Evolutionary conservation across 1,284 basidiomycete genomes (phyloP).

Genomic region (Moniliella sp.): DNA sequence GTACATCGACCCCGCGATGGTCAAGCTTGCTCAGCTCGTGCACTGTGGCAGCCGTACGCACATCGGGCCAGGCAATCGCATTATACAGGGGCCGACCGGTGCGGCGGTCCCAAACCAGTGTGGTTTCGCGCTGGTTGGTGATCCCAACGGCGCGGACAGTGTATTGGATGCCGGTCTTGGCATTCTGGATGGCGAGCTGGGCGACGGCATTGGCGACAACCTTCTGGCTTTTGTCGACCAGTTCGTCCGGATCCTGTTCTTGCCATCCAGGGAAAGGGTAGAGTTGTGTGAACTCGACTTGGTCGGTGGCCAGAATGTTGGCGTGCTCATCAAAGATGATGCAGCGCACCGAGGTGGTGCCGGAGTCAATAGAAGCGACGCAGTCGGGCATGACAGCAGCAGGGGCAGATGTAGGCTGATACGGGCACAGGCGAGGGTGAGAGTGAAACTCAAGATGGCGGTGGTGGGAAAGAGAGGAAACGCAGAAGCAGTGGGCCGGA

Average conservation of each 20-base stretch:
- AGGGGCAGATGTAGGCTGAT: too few species aligned
- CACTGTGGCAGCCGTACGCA: constrained; percentile 63
- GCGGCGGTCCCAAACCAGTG: constrained; percentile 71
- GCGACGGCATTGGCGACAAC: constrained; percentile 50
- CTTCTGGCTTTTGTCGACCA: constrained; percentile 52
- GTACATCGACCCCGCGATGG: constrained; percentile 48
- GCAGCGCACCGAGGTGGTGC: constrained; percentile 62
- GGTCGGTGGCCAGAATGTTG: constrained; percentile 63
- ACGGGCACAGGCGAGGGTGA: too few species aligned
- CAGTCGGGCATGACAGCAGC: constrained; percentile 3
- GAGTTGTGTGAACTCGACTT: constrained; percentile 39
- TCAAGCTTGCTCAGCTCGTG: constrained; percentile 56
- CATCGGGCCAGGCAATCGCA: constrained; percentile 90
- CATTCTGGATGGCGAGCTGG: constrained; percentile 45
- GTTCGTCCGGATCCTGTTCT: constrained; percentile 72
- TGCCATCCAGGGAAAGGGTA: constrained; percentile 49
- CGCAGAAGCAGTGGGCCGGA: too few species aligned
- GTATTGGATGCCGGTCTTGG: constrained; percentile 51
- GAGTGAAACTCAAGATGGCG: too few species aligned
- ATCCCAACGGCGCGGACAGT: constrained; percentile 81
- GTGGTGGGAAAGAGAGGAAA: too few species aligned
- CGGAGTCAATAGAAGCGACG: constrained; percentile 7
- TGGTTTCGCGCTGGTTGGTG: constrained; percentile 92
- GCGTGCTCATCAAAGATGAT: constrained; percentile 78
- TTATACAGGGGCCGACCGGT: constrained; percentile 65